A percentile compares a stretch with the other conserved stretches of the same genome.
Evolutionary conservation across 768 basidiomycete genomes (phyloP).

Genomic region (Suillus luteus): DNA sequence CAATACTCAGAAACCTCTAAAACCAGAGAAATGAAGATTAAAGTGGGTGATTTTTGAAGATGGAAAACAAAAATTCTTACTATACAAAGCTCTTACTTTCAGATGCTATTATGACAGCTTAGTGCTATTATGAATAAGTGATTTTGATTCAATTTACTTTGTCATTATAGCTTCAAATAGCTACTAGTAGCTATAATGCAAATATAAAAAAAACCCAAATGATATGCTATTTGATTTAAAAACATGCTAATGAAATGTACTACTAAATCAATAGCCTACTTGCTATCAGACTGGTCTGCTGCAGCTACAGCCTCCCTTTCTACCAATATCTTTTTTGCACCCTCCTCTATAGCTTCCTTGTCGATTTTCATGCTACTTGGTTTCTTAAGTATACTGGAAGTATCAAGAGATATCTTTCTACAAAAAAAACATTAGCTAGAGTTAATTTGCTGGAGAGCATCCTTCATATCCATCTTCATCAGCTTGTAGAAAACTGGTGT

Average conservation of each 20-base stretch:
- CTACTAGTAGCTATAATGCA: background rate
- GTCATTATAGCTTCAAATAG: background rate
- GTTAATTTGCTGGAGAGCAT: background rate
- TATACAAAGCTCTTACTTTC: background rate
- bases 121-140: background rate
- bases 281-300: background rate
- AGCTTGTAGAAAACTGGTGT: background rate
- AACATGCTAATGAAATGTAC: background rate
- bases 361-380: too few relatives aligned
- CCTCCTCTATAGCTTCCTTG: too few relatives aligned
- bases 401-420: background rate
- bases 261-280: background rate
- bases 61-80: background rate
- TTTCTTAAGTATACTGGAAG: too few relatives aligned
- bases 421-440: background rate
- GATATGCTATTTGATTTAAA: background rate
- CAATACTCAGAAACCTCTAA: background rate
- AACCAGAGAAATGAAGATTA: background rate
- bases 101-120: background rate
- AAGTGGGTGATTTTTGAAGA: background rate
- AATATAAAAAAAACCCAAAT: background rate
- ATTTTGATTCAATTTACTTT: background rate
- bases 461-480: background rate
- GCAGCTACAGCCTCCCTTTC: too few relatives aligned
- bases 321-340: too few relatives aligned